Base-by-base conservation (phyloP, 371 early-diverging fungal genomes). In the Mortierella sp. region DNA sequence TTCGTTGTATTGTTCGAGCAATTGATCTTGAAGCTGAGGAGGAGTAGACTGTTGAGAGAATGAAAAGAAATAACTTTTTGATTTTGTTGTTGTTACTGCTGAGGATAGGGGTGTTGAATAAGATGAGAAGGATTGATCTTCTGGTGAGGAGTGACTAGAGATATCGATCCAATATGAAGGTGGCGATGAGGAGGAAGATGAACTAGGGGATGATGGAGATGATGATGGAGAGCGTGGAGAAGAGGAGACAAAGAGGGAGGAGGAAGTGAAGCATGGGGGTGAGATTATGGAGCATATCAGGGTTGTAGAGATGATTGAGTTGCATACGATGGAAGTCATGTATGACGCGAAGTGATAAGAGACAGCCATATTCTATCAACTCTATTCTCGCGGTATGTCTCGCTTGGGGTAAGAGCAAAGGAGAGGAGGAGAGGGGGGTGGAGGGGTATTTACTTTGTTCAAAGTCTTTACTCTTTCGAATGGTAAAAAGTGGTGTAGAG, bases 251-350 rank as follows among this genome's bases (percentile, higher is more conserved):
- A 49, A 55, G 58, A 55, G 28, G 6, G 64, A 51, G 10, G 62
- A 35, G 24, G 73, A 22, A 30, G 39, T 22, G 20, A 64, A 68
- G n/a, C 60, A 55, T 24, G 78, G 47, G 1, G 62, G 59, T 0
- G 72, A 73, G 28, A 74, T 59, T 47, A 68, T 39, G 20, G 62
- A 49, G 54, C 63, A 80, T 24, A 75, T 72, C 39, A 80, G 47
- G 8, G 75, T 54, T 35, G 79, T 74, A 3, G 70, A 70, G 35
- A 78, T 45, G 55, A 78, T 70, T 1, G 75, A 69, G 37, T 49
- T 70, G 58, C 55, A 78, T 32, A 73, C 24, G 62, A 74, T 70
- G 5, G 79, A 78, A 2, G 57, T 45, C 20, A 71, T 26, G 32
- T 78, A 70, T 11, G 78, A 65, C 0, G 68, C 60, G 14, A 68